Evolutionary conservation across 2,329 filamentous ascomycete species (phyloP), one percentile per base, ranked within the genome.

Genomic region (Ascocoryne sarcoides): DNA sequence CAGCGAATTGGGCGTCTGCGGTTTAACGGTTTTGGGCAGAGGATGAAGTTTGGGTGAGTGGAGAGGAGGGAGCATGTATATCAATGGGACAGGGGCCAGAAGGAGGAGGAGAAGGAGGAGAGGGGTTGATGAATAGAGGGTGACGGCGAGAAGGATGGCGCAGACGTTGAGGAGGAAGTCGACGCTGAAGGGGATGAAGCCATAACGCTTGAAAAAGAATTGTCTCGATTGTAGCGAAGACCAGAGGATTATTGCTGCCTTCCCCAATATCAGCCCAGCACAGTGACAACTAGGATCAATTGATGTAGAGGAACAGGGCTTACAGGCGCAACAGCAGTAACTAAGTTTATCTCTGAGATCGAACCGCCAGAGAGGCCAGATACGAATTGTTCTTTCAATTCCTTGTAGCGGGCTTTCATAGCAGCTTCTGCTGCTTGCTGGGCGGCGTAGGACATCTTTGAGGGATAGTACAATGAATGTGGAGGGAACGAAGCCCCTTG

Each of bases 301-400:
- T 15, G 10, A 34, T 28, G 18, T 32, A 14, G 18, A 18, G 19
- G 17, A n/a, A 42, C 40, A 48, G 57, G 46, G 62, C 76, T 58
- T 75, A 95, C 92, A 58, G 89, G 81, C 58, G 87, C 86, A 49
- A 94, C 82, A 36, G 84, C 74, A 35, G 85, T 87, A 52, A 96
- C 84, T 54, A 76, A 74, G 61, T 89, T 90, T 66, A 98, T 89
- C 61, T 98, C 92, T 52, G 73, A 67, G 45, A 94, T 79, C 21
- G 79, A 74, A 44, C 92, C 87, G 30, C 92, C 92, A 5, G 82
- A 80, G 20, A 95, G 76, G 61, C 88, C 85, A 40, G 90, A 95
- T 57, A 98, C 92, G 62, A 95, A 95, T 59, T 87, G 87, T 69
- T 94, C 89, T 68, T 98, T 98, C 52, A 83, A 73, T 56, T 83